Base-by-base conservation (phyloP, 495 filamentous ascomycete genomes). In the Neurospora sp. region DNA sequence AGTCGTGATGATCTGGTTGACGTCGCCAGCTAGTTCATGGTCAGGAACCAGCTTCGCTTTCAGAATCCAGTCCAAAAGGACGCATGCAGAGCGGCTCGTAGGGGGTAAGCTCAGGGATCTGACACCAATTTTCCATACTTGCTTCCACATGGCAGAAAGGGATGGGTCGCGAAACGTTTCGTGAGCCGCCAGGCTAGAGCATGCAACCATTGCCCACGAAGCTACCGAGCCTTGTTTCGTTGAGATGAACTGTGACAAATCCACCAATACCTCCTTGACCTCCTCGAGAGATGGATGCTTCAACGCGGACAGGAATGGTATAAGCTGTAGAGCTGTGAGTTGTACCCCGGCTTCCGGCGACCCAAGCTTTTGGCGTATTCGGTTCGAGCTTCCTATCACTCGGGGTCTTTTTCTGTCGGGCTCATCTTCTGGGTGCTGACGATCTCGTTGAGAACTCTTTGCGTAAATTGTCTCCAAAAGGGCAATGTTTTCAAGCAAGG, bases 21-120 rank as follows among this genome's bases (percentile, higher is more conserved):
- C 84, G 44, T 88, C 85, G 69, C 91, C 86, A 18, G 87, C 85
- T 39, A 92, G 81, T 53, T 87, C 81, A 39, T 89, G 85, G 73
- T 91, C 89, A 9, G 89, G 82, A 42, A 96, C 79, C 16, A 94
- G 81, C 6, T 89, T 84, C 42, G 81, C 82, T 59, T 89, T 84
- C 5, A 97, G 76, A 53, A 97, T 85, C 31, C 87, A 82, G 69
- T 89, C 80, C 79, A 97, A 86, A 8, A 97, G 82, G 76, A 93
- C 86, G 75, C 93, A 95, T 47, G 96, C 93, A 71, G 92, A 89
- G 72, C 96, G 90, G 68, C 91, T 96, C 12, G 88, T 92, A 3
- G 83, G 78, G 53, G 89, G 85, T 39, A 92, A 90, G 47, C 90
- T 90, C 38, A 96, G 83, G 72, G 88, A 87, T 39, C 94, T 88